phyloP scores from a whole-genome alignment of 1,139 yeast species.

The Geotrichum cucujoidarum region DNA sequence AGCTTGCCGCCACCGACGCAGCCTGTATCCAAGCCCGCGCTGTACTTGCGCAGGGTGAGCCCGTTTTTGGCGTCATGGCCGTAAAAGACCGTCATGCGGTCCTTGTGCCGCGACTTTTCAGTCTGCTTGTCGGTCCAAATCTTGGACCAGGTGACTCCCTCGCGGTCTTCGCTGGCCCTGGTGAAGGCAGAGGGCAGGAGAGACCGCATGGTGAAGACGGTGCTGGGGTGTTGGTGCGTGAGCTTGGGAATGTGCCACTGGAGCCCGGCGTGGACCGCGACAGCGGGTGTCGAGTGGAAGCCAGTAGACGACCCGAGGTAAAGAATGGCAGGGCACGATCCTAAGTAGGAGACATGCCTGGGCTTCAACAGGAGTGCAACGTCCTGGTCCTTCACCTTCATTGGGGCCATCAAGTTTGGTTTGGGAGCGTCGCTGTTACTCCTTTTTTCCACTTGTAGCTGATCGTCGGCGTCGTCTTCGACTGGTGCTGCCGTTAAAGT shows the following conservation, averaged over 20 bases:
- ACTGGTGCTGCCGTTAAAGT: background rate
- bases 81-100: constrained; percentile 59
- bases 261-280: constrained; percentile 77
- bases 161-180: constrained; percentile 49
- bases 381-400: constrained; percentile 44
- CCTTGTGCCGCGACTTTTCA: constrained; percentile 30
- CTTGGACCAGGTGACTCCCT: constrained; percentile 56
- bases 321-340: constrained; percentile 60
- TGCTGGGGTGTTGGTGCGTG: constrained; percentile 56
- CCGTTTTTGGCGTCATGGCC: constrained; percentile 90
- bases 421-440: background rate
- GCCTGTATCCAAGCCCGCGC: constrained; percentile 78
- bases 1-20: constrained; percentile 73
- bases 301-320: constrained; percentile 56
- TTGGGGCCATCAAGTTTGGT: background rate
- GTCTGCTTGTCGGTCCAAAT: constrained; percentile 55
- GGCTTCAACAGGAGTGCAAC: constrained; percentile 58
- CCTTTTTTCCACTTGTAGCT: too few relatives aligned
- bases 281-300: constrained; percentile 43
- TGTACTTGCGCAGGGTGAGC: constrained; percentile 54
- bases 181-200: constrained; percentile 54
- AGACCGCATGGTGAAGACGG: constrained; percentile 59
- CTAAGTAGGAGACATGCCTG: constrained; percentile 53
- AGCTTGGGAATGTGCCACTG: constrained; percentile 53
- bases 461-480: too few relatives aligned